Conservation (phyloP, 1,284 basidiomycete species). For the Puccinia horiana region DNA sequence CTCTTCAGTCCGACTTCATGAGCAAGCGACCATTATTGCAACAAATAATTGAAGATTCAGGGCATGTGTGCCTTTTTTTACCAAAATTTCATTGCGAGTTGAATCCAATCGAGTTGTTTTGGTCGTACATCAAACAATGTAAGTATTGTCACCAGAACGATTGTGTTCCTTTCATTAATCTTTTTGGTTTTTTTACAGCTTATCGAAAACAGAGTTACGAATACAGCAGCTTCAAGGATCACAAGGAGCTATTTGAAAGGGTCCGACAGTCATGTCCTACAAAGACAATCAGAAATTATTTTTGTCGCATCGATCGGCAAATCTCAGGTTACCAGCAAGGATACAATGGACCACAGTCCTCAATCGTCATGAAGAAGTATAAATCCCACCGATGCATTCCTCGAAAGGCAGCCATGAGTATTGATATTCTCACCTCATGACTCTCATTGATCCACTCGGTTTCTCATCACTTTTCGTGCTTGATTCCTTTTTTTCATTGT, state of each 20-base stretch:
- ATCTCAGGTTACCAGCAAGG: background rate
- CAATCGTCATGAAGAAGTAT: background rate
- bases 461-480: background rate
- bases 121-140: too few species aligned
- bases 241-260: background rate
- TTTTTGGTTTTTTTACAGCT: background rate
- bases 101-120: background rate
- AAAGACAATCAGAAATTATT: background rate
- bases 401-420: background rate
- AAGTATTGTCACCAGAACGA: too few species aligned
- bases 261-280: background rate
- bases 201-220: background rate
- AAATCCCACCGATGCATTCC: slow-evolving; percentile 5
- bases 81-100: background rate
- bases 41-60: background rate
- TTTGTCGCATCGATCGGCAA: background rate
- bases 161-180: background rate
- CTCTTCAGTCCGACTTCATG: background rate
- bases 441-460: background rate
- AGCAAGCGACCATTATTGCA: background rate
- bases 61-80: slow-evolving; percentile 8
- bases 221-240: background rate
- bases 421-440: background rate
- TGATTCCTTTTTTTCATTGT: background rate
- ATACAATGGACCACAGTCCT: background rate